Conservation (phyloP, 1,139 yeast species). For the Pichia sp. region DNA sequence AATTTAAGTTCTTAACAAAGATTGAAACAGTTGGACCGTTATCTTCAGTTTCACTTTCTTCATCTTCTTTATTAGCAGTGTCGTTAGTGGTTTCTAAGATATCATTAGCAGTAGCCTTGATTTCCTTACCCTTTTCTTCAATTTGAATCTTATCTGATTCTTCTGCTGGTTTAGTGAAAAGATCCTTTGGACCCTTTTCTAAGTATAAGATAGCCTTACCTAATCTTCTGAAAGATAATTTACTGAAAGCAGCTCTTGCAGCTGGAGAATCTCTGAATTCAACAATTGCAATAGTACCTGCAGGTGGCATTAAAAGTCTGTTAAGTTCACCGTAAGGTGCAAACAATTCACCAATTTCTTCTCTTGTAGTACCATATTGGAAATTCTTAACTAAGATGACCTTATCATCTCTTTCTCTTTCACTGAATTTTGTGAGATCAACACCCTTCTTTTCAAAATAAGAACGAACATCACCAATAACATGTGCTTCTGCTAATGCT, state of each 20-base stretch:
- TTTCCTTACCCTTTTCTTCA: conserved; percentile 37
- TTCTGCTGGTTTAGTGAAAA: conserved; percentile 63
- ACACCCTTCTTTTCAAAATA: conserved; percentile 86
- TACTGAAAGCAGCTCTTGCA: conserved; percentile 88
- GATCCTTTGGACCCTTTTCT: conserved; percentile 90
- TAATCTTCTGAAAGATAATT: conserved; percentile 82
- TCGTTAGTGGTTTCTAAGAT: conserved; percentile 32
- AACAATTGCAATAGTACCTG: conserved; percentile 95
- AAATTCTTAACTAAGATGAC: conserved; percentile 85
- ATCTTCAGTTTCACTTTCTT: conserved; percentile 40
- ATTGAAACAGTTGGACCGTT: conserved; percentile 81
- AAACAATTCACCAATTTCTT: conserved; percentile 81
- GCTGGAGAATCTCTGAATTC: conserved; percentile 82
- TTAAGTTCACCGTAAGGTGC: conserved; percentile 75
- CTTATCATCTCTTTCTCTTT: conserved; percentile 76
- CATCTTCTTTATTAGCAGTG: conserved; percentile 27
- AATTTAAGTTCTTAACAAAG: conserved; percentile 89
- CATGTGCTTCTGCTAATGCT: conserved; percentile 97
- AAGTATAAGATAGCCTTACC: conserved; percentile 83
- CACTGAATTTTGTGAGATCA: conserved; percentile 70
- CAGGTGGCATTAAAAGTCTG: conserved; percentile 90
- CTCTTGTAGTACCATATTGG: conserved; percentile 79
- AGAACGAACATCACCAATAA: conserved; percentile 84
- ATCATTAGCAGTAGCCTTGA: conserved; percentile 43
- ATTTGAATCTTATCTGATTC: conserved; percentile 35